A percentile compares a stretch with the other conserved stretches of the same genome.
Conservation (phyloP, 768 basidiomycete species). For the Saitozyma sp. region DNA sequence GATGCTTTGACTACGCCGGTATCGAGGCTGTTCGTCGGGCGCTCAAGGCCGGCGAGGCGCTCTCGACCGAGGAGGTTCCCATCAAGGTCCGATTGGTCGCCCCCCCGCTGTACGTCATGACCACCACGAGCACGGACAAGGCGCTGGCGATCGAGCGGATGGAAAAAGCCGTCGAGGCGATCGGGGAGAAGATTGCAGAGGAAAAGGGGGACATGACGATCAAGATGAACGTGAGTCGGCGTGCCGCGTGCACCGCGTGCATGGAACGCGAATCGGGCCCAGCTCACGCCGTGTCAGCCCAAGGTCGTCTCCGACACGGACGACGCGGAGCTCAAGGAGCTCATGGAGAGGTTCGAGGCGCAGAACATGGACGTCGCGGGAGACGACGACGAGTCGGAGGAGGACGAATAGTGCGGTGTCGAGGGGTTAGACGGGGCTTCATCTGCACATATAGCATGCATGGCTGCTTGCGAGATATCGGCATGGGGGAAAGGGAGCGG, state of each 20-base stretch:
- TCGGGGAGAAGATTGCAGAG: slow-evolving; percentile 77
- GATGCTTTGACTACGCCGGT: slow-evolving; percentile 91
- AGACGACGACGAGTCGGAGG: slow-evolving; percentile 66
- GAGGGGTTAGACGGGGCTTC: too few relatives aligned
- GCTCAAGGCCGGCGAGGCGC: slow-evolving; percentile 76
- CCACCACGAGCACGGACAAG: slow-evolving; percentile 96
- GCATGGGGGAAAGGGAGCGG: too few relatives aligned
- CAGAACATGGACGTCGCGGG: slow-evolving; percentile 97
- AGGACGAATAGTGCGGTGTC: not conserved
- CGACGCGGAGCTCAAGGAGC: slow-evolving; percentile 92
- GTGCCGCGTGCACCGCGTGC: not conserved
- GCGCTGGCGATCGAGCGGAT: slow-evolving; percentile 84
- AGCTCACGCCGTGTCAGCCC: slow-evolving; percentile 60
- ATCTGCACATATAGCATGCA: too few relatives aligned
- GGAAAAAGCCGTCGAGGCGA: slow-evolving; percentile 88
- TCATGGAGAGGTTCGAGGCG: slow-evolving; percentile 90
- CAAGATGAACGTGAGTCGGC: slow-evolving; percentile 81
- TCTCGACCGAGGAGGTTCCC: slow-evolving; percentile 84
- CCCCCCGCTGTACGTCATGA: slow-evolving; percentile 91
- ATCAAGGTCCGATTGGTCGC: slow-evolving; percentile 97
- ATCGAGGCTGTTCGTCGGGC: slow-evolving; percentile 97
- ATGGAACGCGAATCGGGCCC: too few relatives aligned
- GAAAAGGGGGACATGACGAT: slow-evolving; percentile 83
- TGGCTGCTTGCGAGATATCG: too few relatives aligned
- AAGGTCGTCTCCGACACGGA: slow-evolving; percentile 97